Conservation (phyloP, 345 rosid genomes). For the Aquilaria yunnanensis region DNA sequence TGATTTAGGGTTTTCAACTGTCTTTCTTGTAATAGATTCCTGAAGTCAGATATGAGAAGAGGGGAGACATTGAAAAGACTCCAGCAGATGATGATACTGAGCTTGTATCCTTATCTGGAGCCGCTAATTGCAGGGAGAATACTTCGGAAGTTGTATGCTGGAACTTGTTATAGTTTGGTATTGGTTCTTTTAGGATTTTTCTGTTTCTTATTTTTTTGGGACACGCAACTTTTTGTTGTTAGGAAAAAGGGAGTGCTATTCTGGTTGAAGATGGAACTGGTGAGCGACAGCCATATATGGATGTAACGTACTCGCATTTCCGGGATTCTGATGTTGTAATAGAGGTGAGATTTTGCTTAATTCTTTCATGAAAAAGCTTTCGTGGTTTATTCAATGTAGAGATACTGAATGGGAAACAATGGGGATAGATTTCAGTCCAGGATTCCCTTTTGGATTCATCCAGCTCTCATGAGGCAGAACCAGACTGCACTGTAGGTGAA, state of each 20-base stretch:
- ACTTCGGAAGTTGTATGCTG: constrained; percentile 18
- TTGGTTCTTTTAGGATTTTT: neutral
- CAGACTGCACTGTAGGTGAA: constrained; percentile 14
- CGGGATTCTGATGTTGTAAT: constrained; percentile 63
- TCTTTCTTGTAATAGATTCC: constrained; percentile 17
- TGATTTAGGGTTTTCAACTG: neutral
- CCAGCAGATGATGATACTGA: constrained; percentile 13
- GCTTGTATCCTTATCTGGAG: constrained; percentile 11
- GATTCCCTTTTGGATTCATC: constrained; percentile 33
- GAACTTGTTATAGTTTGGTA: constrained; percentile 1
- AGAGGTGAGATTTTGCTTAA: constrained; percentile 32
- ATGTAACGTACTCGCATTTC: constrained; percentile 28
- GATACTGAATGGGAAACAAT: constrained; percentile 19
- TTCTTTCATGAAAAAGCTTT: constrained; percentile 9
- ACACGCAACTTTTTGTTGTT: constrained; percentile 13
- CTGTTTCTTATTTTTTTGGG: constrained; percentile 2
- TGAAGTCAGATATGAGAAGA: constrained; percentile 14
- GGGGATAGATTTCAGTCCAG: constrained; percentile 44
- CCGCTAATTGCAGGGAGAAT: constrained; percentile 17
- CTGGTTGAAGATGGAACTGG: constrained; percentile 39
- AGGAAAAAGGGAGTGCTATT: constrained; percentile 58
- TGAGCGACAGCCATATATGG: constrained; percentile 52
- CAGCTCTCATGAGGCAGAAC: constrained; percentile 20
- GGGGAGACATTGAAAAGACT: constrained; percentile 13
- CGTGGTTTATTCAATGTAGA: constrained; percentile 2